Evolutionary conservation across 2,329 filamentous ascomycete genomes (phyloP), one percentile per base, ranked within the genome.

Genomic region (Biscogniauxia sp.): DNA sequence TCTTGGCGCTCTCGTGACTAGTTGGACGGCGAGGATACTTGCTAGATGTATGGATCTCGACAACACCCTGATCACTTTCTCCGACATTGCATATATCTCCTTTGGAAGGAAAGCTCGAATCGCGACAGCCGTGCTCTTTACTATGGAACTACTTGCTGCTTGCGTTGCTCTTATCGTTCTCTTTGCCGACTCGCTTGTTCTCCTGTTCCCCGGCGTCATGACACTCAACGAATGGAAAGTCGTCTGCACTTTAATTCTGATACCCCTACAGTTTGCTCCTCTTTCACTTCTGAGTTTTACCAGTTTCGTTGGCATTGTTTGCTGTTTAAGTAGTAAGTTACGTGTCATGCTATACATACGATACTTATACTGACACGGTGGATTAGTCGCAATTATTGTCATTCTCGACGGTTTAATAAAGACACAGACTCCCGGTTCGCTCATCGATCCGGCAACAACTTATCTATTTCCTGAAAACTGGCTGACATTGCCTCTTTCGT

Each of bases 41-140:
- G 90, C 92, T 26, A 94, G 90, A 74, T 98, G 94, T 74, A 88
- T 97, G 79, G 89, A 97, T 67, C 85, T 92, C 20, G 92, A 97
- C 76, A 85, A 84, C 61, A 91, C 86, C 55, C 85, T 97, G 65
- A 93, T 97, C 69, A 97, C 94, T 2, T 98, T 97, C 75, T 95
- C 93, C 37, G 94, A 98, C 72, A 80, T 98, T 54, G 95, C 94
- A 1, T 97, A 90, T 71, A 89, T 96, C 67, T 93, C 92, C 20
- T 97, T 96, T 74, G 94, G 94, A 8, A 85, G 88, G 17, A 88
- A 85, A 60, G 94, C 93, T 41, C 88, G 94, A 41, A 80, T 97
- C 37, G 84, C 90, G 28, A 94, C 92, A 7, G 96, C 92, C 63
- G 80, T 96, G 0, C 81, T 98, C 17, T 98, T 98, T 77, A 93